Base-by-base conservation (phyloP, 2,329 filamentous ascomycete species). In the Alternaria atra region DNA sequence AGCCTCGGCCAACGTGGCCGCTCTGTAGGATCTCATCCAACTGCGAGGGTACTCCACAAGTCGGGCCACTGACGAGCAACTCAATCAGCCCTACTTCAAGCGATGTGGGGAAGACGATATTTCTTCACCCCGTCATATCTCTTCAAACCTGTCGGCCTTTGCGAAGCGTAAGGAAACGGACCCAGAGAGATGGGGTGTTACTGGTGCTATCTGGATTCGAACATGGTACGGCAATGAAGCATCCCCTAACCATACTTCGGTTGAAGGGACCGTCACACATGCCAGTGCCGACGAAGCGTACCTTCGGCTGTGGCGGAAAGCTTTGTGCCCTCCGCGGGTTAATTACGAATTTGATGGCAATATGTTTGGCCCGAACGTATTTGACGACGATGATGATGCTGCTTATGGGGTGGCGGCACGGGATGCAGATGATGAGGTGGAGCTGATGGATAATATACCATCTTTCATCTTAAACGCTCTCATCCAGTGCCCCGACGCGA, bases 141-240 rank as follows among this genome's bases (percentile, higher is more conserved):
- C 53, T 13, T 27, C 43, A 13, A n/a, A 30, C 4, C 23, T 55
- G 25, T 48, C 30, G 9, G 17, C n/a, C 8, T 47, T 58, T 32
- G 32, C 47, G n/a, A 47, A 53, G 55, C 55, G 55, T 10, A 53
- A 40, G 30, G 39, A 4, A 32, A 29, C 44, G 5, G 40, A 39
- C 5, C 25, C 30, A 39, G 32, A 25, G 20, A 8, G 34, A 3
- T 58, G 48, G 48, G 5, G 25, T 34, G 20, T 5, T 6, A 13
- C 40, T 6, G 8, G 48, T 34, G 48, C 34, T 8, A 40, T 58
- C 25, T 58, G 40, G 48, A 53, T 58, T 12, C 40, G 40, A 8
- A 58, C 48, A 34, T 53, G 48, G 55, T 58, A 53, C 44, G 40
- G 55, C 32, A 58, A 47, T 25, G 48, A 47, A 58, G 40, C 32